Percentiles rank a stretch among this genome's conserved stretches.
These are phyloP conservation scores for Puccinia hordei DNA, from an alignment of 1,284 basidiomycete genomes.

Conservation along the genomic window DNA sequence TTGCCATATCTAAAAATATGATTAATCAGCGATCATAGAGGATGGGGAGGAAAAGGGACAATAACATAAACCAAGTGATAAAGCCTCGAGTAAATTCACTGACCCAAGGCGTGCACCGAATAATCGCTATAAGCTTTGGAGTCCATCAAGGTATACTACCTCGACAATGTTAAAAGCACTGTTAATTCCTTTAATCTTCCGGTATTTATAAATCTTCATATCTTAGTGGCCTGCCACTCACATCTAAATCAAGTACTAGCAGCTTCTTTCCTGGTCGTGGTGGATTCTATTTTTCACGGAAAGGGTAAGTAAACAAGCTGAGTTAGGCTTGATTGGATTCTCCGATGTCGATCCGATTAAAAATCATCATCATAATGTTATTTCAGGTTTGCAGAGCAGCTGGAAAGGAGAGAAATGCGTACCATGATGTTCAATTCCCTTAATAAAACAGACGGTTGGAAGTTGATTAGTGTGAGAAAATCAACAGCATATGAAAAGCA, in stretches of 20 bases:
- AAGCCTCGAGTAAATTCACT: background rate
- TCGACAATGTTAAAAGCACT: background rate
- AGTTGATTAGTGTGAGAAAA: background rate
- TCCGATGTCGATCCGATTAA: background rate
- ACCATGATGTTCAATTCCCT: constrained; percentile 49
- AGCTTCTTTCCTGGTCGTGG: constrained; percentile 72
- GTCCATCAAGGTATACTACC: constrained; percentile 50
- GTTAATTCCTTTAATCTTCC: background rate
- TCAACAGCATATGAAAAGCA: background rate
- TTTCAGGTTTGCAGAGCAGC: constrained; percentile 58
- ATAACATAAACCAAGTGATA: background rate
- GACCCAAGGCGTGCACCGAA: constrained; percentile 44
- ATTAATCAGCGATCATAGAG: background rate
- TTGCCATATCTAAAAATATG: constrained; percentile 45
- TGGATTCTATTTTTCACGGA: constrained; percentile 35
- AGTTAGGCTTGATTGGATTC: background rate
- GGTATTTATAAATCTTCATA: background rate
- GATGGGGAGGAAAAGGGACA: background rate
- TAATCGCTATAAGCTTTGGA: constrained; percentile 50
- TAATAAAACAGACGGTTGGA: background rate
- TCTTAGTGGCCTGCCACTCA: constrained; percentile 65
- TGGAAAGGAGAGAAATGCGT: background rate
- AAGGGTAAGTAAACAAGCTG: background rate
- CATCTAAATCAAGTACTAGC: constrained; percentile 80
- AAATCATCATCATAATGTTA: constrained; percentile 68